These are phyloP conservation scores for Globisporangium splendens DNA, from an alignment of 352 stramenopile species.

Conservation along the genomic window DNA sequence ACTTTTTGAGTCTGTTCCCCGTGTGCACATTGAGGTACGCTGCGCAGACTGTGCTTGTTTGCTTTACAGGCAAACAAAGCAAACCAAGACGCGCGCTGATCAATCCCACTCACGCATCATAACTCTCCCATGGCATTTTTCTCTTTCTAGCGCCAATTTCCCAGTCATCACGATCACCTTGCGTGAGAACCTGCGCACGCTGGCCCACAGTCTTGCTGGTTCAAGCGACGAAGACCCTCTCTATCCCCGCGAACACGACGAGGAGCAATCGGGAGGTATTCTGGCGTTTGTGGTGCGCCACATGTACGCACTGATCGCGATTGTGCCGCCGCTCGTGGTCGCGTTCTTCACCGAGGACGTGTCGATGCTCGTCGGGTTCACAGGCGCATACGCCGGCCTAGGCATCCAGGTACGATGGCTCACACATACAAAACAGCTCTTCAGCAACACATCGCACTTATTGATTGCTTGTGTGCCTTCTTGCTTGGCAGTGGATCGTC, in stretches of 20 bases:
- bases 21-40: constrained; percentile 81
- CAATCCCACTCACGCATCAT: constrained; percentile 1
- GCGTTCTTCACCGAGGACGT: constrained; percentile 88
- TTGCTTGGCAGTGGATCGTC: constrained; percentile 62
- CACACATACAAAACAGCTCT: no score
- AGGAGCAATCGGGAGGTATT: constrained; percentile 14
- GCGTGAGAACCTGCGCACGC: constrained; percentile 76
- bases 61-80: no score
- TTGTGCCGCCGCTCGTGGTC: constrained; percentile 75
- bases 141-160: constrained; percentile 61
- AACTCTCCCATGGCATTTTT: constrained; percentile 6
- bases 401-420: constrained; percentile 53
- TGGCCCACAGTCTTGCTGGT: constrained; percentile 46
- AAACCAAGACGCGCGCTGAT: neutral
- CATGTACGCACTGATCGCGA: constrained; percentile 63
- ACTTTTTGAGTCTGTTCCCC: constrained; percentile 86
- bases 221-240: constrained; percentile 11
- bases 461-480: constrained; percentile 19
- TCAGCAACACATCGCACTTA: neutral
- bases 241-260: constrained; percentile 17
- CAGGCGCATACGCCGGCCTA: constrained; percentile 78
- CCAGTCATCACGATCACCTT: constrained; percentile 86
- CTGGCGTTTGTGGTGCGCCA: constrained; percentile 49
- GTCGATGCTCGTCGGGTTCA: constrained; percentile 86
- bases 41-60: neutral